A percentile compares a stretch with the other conserved stretches of the same genome.
Evolutionary conservation across 352 stramenopile species (phyloP).

Genomic region (Pythium biforme): DNA sequence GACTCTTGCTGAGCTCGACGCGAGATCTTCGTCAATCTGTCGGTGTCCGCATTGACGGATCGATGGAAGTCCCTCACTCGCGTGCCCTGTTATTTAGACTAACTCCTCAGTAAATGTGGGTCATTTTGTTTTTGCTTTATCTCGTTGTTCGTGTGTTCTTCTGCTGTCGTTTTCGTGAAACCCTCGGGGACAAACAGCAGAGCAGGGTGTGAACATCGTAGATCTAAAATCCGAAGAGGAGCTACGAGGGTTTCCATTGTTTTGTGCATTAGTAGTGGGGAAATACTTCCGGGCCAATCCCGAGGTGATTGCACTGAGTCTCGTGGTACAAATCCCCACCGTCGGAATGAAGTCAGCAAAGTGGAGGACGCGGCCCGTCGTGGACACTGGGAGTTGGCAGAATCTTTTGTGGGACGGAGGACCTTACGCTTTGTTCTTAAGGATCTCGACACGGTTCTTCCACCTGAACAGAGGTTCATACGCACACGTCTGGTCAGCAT

Average conservation of each 20-base stretch:
- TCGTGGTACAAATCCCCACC: neutral
- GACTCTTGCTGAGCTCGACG: neutral
- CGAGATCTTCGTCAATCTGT: slow-evolving; percentile 1
- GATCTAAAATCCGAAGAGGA: too few relatives aligned
- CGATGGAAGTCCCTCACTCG: slow-evolving; percentile 11
- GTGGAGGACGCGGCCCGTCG: neutral
- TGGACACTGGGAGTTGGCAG: neutral
- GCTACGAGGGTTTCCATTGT: neutral
- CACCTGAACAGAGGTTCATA: slow-evolving; percentile 30
- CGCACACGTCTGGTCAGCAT: neutral
- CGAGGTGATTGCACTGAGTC: neutral
- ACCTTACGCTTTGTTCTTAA: slow-evolving; percentile 73
- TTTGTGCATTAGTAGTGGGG: neutral
- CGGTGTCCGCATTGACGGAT: slow-evolving; percentile 12
- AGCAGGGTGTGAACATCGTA: too few relatives aligned
- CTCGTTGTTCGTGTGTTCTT: neutral
- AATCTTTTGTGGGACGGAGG: neutral
- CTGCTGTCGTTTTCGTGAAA: too few relatives aligned
- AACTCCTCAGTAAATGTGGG: slow-evolving; percentile 17
- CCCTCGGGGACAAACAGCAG: too few relatives aligned
- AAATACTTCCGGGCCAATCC: neutral
- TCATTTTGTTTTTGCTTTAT: slow-evolving; percentile 11
- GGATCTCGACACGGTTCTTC: slow-evolving; percentile 82
- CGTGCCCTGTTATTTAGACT: slow-evolving; percentile 20
- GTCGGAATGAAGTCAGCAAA: neutral